Evolutionary conservation across 768 basidiomycete genomes (phyloP).

Genomic region (Lentinula sp.): DNA sequence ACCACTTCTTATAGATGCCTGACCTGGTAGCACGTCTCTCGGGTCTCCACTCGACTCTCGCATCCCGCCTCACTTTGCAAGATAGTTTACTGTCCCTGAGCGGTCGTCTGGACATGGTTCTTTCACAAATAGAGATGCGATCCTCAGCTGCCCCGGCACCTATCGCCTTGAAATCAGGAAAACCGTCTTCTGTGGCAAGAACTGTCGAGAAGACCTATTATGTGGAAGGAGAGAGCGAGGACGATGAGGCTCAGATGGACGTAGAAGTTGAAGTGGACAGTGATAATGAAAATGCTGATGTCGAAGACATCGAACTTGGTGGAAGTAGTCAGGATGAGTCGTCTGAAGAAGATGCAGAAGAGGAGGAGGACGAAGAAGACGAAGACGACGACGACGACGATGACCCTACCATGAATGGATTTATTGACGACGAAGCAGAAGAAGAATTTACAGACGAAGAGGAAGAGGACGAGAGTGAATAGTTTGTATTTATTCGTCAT

Average conservation of each 20-base stretch:
- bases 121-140: slow-evolving; percentile 89
- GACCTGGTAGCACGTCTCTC: slow-evolving; percentile 86
- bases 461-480: slow-evolving; percentile 31
- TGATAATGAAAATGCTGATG: slow-evolving; percentile 2
- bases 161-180: slow-evolving; percentile 35
- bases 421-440: slow-evolving; percentile 34
- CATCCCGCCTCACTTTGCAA: slow-evolving; percentile 74
- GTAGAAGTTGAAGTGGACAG: slow-evolving; percentile 6
- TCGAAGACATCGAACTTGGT: slow-evolving; percentile 8
- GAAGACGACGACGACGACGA: slow-evolving; percentile 9
- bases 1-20: slow-evolving; percentile 61
- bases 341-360: not conserved
- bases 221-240: slow-evolving; percentile 7
- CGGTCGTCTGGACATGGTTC: slow-evolving; percentile 88
- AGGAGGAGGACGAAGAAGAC: not conserved
- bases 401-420: slow-evolving; percentile 23
- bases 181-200: slow-evolving; percentile 24
- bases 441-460: slow-evolving; percentile 24
- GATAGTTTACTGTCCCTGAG: slow-evolving; percentile 80
- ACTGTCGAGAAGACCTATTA: slow-evolving; percentile 6
- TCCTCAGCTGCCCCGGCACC: slow-evolving; percentile 63
- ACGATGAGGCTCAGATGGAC: slow-evolving; percentile 6
- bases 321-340: slow-evolving; percentile 6
- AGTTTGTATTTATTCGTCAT: not conserved
- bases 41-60: slow-evolving; percentile 75